phyloP scores from a whole-genome alignment of 2,329 filamentous ascomycete species.

The Colletotrichum sp. region DNA sequence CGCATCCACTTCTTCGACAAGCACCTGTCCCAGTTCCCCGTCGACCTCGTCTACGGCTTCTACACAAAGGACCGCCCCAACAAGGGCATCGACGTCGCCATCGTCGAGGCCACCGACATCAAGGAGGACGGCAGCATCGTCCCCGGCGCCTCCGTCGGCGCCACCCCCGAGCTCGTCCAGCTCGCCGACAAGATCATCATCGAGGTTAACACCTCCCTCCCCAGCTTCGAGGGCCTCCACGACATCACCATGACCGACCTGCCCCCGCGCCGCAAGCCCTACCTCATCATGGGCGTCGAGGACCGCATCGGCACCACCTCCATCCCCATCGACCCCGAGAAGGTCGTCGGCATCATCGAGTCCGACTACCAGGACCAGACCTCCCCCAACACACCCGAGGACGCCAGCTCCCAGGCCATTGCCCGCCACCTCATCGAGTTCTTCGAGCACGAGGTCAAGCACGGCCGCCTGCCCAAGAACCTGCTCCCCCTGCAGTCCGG shows the following conservation, averaged over 20 bases:
- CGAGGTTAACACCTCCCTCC: slow-evolving; percentile 87
- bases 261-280: slow-evolving; percentile 82
- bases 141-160: slow-evolving; percentile 84
- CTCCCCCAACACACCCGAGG: slow-evolving; percentile 76
- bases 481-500: slow-evolving; percentile 85
- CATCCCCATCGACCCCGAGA: slow-evolving; percentile 84
- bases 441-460: slow-evolving; percentile 83
- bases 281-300: slow-evolving; percentile 83
- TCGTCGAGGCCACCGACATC: slow-evolving; percentile 87
- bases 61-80: slow-evolving; percentile 82
- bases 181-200: slow-evolving; percentile 92
- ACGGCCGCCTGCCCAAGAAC: slow-evolving; percentile 77
- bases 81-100: slow-evolving; percentile 80
- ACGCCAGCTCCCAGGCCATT: slow-evolving; percentile 75
- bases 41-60: slow-evolving; percentile 84
- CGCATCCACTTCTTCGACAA: slow-evolving; percentile 94
- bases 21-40: slow-evolving; percentile 90
- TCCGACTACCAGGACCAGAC: slow-evolving; percentile 82
- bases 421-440: slow-evolving; percentile 81
- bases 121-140: slow-evolving; percentile 90
- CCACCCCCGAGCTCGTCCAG: slow-evolving; percentile 84
- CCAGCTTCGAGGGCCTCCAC: slow-evolving; percentile 86
- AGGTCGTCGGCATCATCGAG: slow-evolving; percentile 84
- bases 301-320: slow-evolving; percentile 85
- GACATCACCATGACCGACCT: slow-evolving; percentile 91